A percentile compares a stretch with the other conserved stretches of the same genome.
Conservation (phyloP, 371 early-diverging fungal genomes). For the Mycotypha africana region DNA sequence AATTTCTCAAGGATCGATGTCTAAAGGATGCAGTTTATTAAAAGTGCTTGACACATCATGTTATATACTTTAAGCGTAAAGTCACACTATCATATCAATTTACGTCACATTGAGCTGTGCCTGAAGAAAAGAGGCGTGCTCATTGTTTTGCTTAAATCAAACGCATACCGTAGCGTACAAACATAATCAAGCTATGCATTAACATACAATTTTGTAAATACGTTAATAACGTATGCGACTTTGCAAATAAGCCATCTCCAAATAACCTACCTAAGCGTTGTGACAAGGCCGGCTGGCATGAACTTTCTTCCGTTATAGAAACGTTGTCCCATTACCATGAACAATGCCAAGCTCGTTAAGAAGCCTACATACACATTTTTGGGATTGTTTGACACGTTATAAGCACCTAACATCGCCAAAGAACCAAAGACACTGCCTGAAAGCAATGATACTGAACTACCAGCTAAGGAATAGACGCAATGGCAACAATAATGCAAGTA, state of each 20-base stretch:
- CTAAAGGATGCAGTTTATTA: no score
- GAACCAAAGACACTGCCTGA: slow-evolving; percentile 39
- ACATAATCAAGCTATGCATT: slow-evolving; percentile 26
- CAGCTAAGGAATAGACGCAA: no score
- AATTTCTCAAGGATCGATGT: no score
- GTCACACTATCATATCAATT: no score
- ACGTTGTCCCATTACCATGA: slow-evolving; percentile 55
- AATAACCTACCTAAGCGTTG: slow-evolving; percentile 35
- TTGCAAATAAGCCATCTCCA: no score
- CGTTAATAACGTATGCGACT: not conserved
- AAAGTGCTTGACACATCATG: no score
- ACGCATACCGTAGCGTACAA: slow-evolving; percentile 19
- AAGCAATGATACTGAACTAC: slow-evolving; percentile 39
- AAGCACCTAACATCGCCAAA: slow-evolving; percentile 35
- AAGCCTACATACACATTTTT: slow-evolving; percentile 37
- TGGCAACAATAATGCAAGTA: not conserved
- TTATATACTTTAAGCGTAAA: no score
- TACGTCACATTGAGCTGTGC: no score
- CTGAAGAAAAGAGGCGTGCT: no score
- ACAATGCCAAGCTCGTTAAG: slow-evolving; percentile 36
- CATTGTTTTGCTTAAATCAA: slow-evolving; percentile 13
- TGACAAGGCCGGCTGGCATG: slow-evolving; percentile 61
- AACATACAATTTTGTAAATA: no score
- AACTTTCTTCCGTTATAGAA: slow-evolving; percentile 50
- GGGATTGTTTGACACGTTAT: slow-evolving; percentile 38